A percentile compares a stretch with the other conserved stretches of the same genome.
Conservation (phyloP, 768 basidiomycete species). For the Russula virescens region DNA sequence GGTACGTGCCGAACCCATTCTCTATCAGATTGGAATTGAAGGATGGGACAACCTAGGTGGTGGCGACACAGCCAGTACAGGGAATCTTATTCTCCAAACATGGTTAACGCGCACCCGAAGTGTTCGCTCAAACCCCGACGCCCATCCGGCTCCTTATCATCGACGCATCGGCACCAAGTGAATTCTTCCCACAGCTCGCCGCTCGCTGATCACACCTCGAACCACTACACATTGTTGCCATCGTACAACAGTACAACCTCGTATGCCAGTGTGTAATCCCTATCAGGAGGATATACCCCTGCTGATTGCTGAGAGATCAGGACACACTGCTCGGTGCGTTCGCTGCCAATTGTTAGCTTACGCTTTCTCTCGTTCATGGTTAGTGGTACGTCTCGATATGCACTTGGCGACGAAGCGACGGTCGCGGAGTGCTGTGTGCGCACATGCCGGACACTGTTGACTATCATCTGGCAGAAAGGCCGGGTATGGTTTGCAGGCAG, state of each 20-base stretch:
- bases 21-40: too few relatives aligned
- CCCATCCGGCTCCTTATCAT: slow-evolving; percentile 50
- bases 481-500: too few relatives aligned
- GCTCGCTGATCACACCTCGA: too few relatives aligned
- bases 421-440: slow-evolving; percentile 52
- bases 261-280: slow-evolving; percentile 37
- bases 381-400: slow-evolving; percentile 28
- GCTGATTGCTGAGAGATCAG: too few relatives aligned
- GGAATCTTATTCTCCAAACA: slow-evolving; percentile 42
- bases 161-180: slow-evolving; percentile 37
- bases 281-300: background rate
- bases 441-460: slow-evolving; percentile 54
- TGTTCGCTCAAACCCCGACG: slow-evolving; percentile 35
- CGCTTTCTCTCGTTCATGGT: slow-evolving; percentile 61
- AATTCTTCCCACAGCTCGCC: slow-evolving; percentile 45
- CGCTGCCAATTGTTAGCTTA: slow-evolving; percentile 23
- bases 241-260: slow-evolving; percentile 43
- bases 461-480: slow-evolving; percentile 62
- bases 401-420: slow-evolving; percentile 38
- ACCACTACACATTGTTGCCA: slow-evolving; percentile 53
- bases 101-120: slow-evolving; percentile 38
- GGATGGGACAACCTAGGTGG: too few relatives aligned
- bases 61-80: slow-evolving; percentile 44
- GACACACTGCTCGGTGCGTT: slow-evolving; percentile 41
- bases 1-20: too few relatives aligned